phyloP scores from a whole-genome alignment of 805 yeast species.

The Saturnispora serradocipensis region DNA sequence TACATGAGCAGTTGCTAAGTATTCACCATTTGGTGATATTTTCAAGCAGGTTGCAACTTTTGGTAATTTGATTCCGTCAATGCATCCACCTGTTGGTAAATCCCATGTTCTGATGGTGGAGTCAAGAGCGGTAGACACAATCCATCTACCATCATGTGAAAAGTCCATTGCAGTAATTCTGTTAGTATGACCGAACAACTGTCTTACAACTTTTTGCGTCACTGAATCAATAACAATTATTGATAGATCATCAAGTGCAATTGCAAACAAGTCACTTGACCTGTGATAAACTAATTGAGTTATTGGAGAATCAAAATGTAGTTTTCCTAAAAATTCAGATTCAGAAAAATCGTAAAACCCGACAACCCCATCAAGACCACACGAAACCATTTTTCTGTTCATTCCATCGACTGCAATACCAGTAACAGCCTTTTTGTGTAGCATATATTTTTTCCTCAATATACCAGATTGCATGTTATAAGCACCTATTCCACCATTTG shows the following conservation, averaged over 20 bases:
- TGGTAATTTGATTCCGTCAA: conserved; percentile 77
- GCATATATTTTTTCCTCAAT: conserved; percentile 55
- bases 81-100: conserved; percentile 92
- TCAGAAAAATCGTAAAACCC: conserved; percentile 80
- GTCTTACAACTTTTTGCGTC: conserved; percentile 78
- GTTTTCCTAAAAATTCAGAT: conserved; percentile 55
- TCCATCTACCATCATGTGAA: conserved; percentile 93
- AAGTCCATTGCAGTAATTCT: conserved; percentile 83
- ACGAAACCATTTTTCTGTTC: conserved; percentile 79
- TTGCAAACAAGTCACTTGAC: conserved; percentile 75
- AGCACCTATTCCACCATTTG: conserved; percentile 74
- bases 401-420: conserved; percentile 86
- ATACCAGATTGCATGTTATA: conserved; percentile 91
- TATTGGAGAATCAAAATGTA: conserved; percentile 67
- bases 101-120: conserved; percentile 94
- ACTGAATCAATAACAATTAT: conserved; percentile 74
- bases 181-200: conserved; percentile 81
- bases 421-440: conserved; percentile 74
- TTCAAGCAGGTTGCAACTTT: conserved; percentile 74
- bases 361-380: conserved; percentile 82
- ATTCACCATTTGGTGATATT: conserved; percentile 82
- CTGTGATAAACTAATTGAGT: conserved; percentile 71
- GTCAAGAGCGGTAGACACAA: conserved; percentile 75
- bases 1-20: conserved; percentile 88
- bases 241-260: conserved; percentile 78